Evolutionary conservation across 371 early-diverging fungal genomes (phyloP).

Genomic region (Haplosporangium sp.): DNA sequence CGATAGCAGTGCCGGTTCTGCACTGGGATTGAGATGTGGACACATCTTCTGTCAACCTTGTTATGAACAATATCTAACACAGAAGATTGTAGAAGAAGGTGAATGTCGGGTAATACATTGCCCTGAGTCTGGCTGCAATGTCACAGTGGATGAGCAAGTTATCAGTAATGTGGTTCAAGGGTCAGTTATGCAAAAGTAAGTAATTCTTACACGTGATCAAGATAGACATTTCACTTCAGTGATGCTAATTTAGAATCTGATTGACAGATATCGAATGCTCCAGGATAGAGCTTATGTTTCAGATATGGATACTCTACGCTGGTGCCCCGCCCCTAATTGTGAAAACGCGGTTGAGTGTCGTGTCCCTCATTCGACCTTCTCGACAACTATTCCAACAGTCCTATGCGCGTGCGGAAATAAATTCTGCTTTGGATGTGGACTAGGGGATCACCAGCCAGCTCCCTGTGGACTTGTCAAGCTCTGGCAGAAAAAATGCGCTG

Average conservation of each 20-base stretch:
- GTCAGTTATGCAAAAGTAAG: slow-evolving; percentile 64
- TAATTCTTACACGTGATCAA: not conserved
- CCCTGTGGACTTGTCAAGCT: slow-evolving; percentile 86
- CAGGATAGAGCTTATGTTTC: slow-evolving; percentile 92
- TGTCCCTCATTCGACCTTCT: slow-evolving; percentile 74
- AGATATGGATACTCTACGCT: slow-evolving; percentile 82
- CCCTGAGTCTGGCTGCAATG: slow-evolving; percentile 80
- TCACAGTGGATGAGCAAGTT: slow-evolving; percentile 85
- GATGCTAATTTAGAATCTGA: not conserved
- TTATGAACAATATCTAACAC: slow-evolving; percentile 84
- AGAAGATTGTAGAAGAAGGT: slow-evolving; percentile 91
- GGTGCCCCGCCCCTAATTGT: slow-evolving; percentile 98
- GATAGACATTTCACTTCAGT: not conserved
- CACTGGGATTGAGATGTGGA: slow-evolving; percentile 81
- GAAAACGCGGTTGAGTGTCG: slow-evolving; percentile 93
- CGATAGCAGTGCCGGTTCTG: slow-evolving; percentile 68
- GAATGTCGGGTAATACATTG: slow-evolving; percentile 90
- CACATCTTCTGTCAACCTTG: slow-evolving; percentile 91
- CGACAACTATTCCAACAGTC: slow-evolving; percentile 88
- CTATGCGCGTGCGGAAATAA: slow-evolving; percentile 80
- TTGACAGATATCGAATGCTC: slow-evolving; percentile 77
- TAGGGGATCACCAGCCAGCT: slow-evolving; percentile 92
- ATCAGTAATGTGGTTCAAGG: slow-evolving; percentile 73
- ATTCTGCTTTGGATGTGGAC: slow-evolving; percentile 96
- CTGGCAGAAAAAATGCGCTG: slow-evolving; percentile 96